Base-by-base conservation (phyloP, 2,329 filamentous ascomycete species). In the Periconia sp. region DNA sequence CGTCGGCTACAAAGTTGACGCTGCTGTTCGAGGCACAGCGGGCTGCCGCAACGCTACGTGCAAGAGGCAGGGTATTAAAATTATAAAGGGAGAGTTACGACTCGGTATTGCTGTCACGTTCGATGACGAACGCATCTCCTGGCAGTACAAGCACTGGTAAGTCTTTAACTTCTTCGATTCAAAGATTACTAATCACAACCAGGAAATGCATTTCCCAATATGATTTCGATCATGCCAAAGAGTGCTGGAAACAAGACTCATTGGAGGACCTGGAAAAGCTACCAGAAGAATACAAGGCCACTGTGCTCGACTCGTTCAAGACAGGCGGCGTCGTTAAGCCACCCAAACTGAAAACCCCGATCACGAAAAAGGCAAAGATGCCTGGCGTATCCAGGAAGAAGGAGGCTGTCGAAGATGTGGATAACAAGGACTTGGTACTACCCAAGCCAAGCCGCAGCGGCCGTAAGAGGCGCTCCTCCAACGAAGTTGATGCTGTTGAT, bases 201-300 rank as follows among this genome's bases (percentile, higher is more conserved):
- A 94, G 91, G 91, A 89, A 89, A 11, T 96, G 92, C 58, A 82
- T 92, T 31, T 94, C 89, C 9, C 87, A 89, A 17, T 76, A 79
- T 37, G 82, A 89, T 56, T 71, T 96, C 45, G 57, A 74, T 36
- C 83, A 86, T 48, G 70, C 88, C 25, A 80, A 84, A 48, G 73
- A 82, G 1, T 65, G 71, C 10, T 77, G 84, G 47, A 70, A 73
- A 2, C 66, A 69, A 11, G 79, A 88, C 40, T 79, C 80, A 34
- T 75, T 95, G 43, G 87, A 94, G 59, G 89, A 88, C 41, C 89
- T 81, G 48, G 88, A 92, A 7, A 86, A 90, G 46, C 69, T 95
- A 1, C 72, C 83, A 16, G 73, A 78, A 1, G 85, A 89, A 1
- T 56, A 84, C 3, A 82, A 89, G 68, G 81, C 81, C 22, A 94